A percentile compares a stretch with the other conserved stretches of the same genome.
phyloP scores from a whole-genome alignment of 2,329 filamentous ascomycete species.

The Fusarium cyanostomum region DNA sequence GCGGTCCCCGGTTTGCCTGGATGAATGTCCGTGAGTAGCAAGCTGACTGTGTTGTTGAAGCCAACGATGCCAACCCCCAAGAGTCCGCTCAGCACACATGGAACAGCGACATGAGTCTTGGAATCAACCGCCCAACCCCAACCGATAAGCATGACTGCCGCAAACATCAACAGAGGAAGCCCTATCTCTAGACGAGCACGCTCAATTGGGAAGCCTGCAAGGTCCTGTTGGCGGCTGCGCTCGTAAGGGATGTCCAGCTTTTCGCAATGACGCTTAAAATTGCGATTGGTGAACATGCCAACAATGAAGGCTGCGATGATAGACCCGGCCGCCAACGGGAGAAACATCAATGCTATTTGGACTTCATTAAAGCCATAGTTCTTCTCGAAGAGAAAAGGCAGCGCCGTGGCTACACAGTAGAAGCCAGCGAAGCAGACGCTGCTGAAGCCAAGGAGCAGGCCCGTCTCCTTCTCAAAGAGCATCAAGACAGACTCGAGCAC shows the following conservation, averaged over 20 bases:
- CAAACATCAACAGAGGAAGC: slow-evolving; percentile 61
- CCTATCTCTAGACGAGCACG: slow-evolving; percentile 59
- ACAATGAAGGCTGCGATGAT: slow-evolving; percentile 55
- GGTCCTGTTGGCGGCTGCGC: slow-evolving; percentile 60
- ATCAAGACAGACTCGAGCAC: slow-evolving; percentile 53
- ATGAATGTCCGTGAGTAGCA: slow-evolving; percentile 66
- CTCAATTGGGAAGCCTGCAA: slow-evolving; percentile 62
- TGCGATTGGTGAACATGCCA: slow-evolving; percentile 71
- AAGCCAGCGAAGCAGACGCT: slow-evolving; percentile 61
- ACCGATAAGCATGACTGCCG: slow-evolving; percentile 55
- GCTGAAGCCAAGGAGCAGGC: slow-evolving; percentile 55
- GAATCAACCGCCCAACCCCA: slow-evolving; percentile 64
- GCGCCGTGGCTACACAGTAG: slow-evolving; percentile 57
- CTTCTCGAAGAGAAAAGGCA: slow-evolving; percentile 54
- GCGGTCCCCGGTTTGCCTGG: slow-evolving; percentile 62
- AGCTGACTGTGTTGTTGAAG: slow-evolving; percentile 62
- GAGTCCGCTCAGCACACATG: slow-evolving; percentile 57
- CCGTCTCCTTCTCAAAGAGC: slow-evolving; percentile 54
- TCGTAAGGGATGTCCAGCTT: slow-evolving; percentile 62
- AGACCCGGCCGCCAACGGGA: slow-evolving; percentile 62
- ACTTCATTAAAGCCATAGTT: slow-evolving; percentile 70
- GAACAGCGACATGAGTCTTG: slow-evolving; percentile 55
- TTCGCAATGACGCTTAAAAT: slow-evolving; percentile 70
- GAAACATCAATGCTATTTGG: slow-evolving; percentile 62
- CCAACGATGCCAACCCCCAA: slow-evolving; percentile 61